These are phyloP conservation scores for Colletotrichum spinosum DNA, from an alignment of 2,329 filamentous ascomycete genomes.

Conservation along the genomic window DNA sequence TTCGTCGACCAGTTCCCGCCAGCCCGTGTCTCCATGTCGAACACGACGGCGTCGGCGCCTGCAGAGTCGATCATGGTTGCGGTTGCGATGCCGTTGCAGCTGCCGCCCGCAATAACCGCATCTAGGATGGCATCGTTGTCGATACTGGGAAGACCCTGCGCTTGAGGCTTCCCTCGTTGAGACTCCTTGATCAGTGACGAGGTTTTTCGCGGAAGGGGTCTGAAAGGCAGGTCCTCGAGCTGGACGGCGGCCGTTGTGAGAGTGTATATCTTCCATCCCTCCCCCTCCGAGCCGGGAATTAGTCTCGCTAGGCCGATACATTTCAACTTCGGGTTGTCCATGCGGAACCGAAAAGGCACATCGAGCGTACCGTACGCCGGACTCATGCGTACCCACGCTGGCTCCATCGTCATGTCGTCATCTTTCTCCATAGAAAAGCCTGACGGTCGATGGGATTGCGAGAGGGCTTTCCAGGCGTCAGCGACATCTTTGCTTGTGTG, in stretches of 20 bases:
- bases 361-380: conserved; percentile 7
- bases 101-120: conserved; percentile 24
- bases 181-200: not conserved
- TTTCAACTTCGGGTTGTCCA: not conserved
- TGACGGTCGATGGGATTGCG: not conserved
- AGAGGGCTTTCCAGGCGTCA: conserved; percentile 15
- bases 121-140: conserved; percentile 3
- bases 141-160: conserved; percentile 22
- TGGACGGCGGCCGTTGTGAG: conserved; percentile 10
- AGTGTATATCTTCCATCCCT: conserved; percentile 4
- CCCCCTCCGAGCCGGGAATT: not conserved
- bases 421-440: conserved; percentile 1
- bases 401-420: not conserved
- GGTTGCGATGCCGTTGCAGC: conserved; percentile 31
- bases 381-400: conserved; percentile 2
- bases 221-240: conserved; percentile 8
- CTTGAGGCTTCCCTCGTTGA: not conserved
- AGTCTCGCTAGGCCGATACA: conserved; percentile 23
- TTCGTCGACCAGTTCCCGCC: conserved; percentile 28
- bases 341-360: conserved; percentile 24
- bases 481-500: conserved; percentile 4
- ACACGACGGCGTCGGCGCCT: conserved; percentile 8
- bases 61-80: conserved; percentile 20
- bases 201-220: not conserved
- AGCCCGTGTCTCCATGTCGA: conserved; percentile 11